Conservation (phyloP, 768 basidiomycete species). For the Podaxis sp. region DNA sequence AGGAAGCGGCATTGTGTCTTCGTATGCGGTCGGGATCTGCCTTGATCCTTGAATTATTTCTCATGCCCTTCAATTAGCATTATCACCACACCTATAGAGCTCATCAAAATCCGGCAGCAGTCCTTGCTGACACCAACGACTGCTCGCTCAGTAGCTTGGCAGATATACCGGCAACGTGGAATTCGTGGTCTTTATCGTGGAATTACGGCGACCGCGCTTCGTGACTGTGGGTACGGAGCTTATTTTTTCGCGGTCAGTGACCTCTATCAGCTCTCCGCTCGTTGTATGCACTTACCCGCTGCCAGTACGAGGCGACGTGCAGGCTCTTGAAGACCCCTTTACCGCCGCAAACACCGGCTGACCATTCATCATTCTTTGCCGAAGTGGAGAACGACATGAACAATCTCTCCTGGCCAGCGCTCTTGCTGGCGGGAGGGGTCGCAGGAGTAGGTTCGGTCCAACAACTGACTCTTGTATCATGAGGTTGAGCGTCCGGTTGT, state of each 20-base stretch:
- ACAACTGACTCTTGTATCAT: background rate
- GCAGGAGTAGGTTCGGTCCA: constrained; percentile 57
- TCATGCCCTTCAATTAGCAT: constrained; percentile 40
- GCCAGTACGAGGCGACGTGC: constrained; percentile 64
- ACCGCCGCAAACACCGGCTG: constrained; percentile 20
- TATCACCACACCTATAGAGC: constrained; percentile 80
- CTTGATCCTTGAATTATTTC: background rate
- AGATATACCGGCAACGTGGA: constrained; percentile 57
- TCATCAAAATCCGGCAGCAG: constrained; percentile 87
- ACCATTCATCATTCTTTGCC: constrained; percentile 33
- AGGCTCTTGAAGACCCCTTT: constrained; percentile 40
- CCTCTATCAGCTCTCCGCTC: background rate
- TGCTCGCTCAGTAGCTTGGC: constrained; percentile 50
- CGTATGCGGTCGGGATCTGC: constrained; percentile 47
- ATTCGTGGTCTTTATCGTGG: constrained; percentile 77
- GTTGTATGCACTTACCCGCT: constrained; percentile 1
- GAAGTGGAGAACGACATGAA: constrained; percentile 40
- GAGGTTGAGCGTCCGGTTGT: background rate
- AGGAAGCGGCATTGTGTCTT: constrained; percentile 75
- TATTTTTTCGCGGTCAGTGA: constrained; percentile 75
- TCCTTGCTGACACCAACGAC: constrained; percentile 48
- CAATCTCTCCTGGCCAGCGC: constrained; percentile 47
- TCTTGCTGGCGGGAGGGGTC: constrained; percentile 72
- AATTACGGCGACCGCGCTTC: constrained; percentile 64
- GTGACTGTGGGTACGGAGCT: constrained; percentile 82